These are phyloP conservation scores for Haplosporangium sp. DNA, from an alignment of 371 early-diverging fungal genomes.

Conservation along the genomic window DNA sequence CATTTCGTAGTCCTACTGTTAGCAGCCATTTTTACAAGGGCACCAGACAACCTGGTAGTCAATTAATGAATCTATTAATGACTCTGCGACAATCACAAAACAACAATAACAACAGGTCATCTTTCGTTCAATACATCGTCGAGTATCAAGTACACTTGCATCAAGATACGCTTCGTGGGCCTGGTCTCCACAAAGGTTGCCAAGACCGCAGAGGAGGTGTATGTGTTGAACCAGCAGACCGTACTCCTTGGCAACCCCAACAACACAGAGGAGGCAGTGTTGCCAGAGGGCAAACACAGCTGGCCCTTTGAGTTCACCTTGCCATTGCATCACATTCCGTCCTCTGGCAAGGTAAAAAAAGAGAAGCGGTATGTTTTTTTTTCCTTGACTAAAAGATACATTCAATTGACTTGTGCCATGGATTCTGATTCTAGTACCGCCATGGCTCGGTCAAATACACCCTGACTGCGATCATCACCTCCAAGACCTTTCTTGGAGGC, in stretches of 20 bases:
- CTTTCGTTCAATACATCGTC: slow-evolving; percentile 21
- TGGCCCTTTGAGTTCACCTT: slow-evolving; percentile 42
- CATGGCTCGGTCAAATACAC: slow-evolving; percentile 42
- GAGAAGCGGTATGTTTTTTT: no score
- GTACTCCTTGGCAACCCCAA: slow-evolving; percentile 46
- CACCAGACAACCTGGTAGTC: no score
- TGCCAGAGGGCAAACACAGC: slow-evolving; percentile 31
- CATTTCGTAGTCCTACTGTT: neutral
- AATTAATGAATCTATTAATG: no score
- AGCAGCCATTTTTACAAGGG: no score
- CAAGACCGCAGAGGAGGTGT: slow-evolving; percentile 33
- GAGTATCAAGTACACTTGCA: slow-evolving; percentile 32
- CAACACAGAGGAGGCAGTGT: slow-evolving; percentile 18
- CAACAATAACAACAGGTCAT: slow-evolving; percentile 7
- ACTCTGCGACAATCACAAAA: no score
- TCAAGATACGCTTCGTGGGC: slow-evolving; percentile 40
- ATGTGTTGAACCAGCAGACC: slow-evolving; percentile 39
- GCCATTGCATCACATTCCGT: slow-evolving; percentile 35
- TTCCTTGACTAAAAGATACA: neutral
- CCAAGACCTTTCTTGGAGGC: slow-evolving; percentile 26
- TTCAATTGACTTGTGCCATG: neutral
- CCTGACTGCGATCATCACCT: slow-evolving; percentile 20
- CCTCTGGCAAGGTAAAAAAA: slow-evolving; percentile 38
- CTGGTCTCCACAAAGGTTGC: slow-evolving; percentile 35
- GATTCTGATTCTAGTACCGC: slow-evolving; percentile 23